Conservation (phyloP, 768 basidiomycete genomes). For the Mycena olivaceomarginata region DNA sequence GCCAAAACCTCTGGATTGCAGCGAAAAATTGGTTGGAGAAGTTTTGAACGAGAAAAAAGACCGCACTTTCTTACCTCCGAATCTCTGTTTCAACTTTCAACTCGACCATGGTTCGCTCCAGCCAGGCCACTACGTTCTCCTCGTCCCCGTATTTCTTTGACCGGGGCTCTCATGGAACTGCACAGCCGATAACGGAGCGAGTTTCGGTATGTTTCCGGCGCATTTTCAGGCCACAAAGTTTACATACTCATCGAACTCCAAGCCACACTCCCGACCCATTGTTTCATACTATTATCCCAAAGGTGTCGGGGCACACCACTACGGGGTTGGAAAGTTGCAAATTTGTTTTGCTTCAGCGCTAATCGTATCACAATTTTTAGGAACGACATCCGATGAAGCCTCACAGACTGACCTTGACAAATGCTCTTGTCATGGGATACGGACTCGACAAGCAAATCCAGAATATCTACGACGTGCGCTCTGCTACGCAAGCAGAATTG, state of each 20-base stretch:
- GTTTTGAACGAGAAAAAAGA: neutral
- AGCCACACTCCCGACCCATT: conserved; percentile 90
- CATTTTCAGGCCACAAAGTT: neutral
- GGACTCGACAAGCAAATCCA: conserved; percentile 97
- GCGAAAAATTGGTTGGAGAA: neutral
- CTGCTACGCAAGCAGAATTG: conserved; percentile 93
- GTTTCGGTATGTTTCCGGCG: conserved; percentile 74
- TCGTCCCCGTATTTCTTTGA: conserved; percentile 86
- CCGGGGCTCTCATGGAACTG: conserved; percentile 80
- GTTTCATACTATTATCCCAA: conserved; percentile 98
- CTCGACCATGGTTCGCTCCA: conserved; percentile 64
- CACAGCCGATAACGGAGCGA: conserved; percentile 87
- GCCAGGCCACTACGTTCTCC: conserved; percentile 80
- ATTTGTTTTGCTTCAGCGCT: neutral
- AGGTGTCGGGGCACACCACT: conserved; percentile 96
- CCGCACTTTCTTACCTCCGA: neutral
- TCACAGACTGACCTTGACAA: conserved; percentile 95
- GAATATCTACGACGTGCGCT: conserved; percentile 90
- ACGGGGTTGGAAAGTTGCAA: conserved; percentile 80
- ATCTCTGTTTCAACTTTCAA: conserved; percentile 22
- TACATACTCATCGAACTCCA: conserved; percentile 12
- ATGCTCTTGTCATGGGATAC: conserved; percentile 96
- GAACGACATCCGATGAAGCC: conserved; percentile 99
- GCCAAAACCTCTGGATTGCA: neutral
- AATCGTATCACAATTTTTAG: conserved; percentile 61